Evolutionary conservation across 2,329 filamentous ascomycete genomes (phyloP).

Genomic region (Aspergillus ustus): DNA sequence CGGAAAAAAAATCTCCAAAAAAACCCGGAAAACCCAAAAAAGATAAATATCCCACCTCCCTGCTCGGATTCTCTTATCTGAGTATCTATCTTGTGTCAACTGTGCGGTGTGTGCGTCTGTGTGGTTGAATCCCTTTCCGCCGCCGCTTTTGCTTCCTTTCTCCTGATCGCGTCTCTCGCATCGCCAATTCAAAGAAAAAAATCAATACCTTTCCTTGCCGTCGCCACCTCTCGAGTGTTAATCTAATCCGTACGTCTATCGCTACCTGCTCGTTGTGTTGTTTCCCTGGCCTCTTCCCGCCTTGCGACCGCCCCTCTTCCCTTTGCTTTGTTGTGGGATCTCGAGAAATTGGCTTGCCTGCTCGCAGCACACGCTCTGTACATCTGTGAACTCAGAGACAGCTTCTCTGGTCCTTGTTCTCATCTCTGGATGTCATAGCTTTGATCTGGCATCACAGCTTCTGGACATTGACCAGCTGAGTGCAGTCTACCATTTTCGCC

Average conservation of each 20-base stretch:
- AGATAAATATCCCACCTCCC: constrained; percentile 37
- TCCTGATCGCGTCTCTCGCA: constrained; percentile 18
- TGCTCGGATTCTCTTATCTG: constrained; percentile 17
- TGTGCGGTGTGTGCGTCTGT: constrained; percentile 40
- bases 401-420: background rate
- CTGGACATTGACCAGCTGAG: background rate
- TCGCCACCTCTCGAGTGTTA: constrained; percentile 14
- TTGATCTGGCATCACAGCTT: background rate
- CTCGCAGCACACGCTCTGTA: constrained; percentile 1
- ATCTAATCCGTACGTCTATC: constrained; percentile 20
- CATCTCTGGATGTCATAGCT: background rate
- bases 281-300: constrained; percentile 6
- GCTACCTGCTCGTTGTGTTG: constrained; percentile 12
- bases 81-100: constrained; percentile 21
- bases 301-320: constrained; percentile 9
- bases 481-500: background rate
- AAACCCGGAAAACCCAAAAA: constrained; percentile 48
- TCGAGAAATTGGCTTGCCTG: background rate
- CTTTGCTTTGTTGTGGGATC: constrained; percentile 12
- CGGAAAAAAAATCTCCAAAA: constrained; percentile 39
- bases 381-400: background rate
- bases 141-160: constrained; percentile 24
- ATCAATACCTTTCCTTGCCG: constrained; percentile 1
- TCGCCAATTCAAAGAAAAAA: constrained; percentile 10
- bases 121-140: constrained; percentile 32